These are phyloP conservation scores for Takakia lepidozioides DNA, from an alignment of 225 moss, liverwort and hornwort species.

Conservation along the genomic window DNA sequence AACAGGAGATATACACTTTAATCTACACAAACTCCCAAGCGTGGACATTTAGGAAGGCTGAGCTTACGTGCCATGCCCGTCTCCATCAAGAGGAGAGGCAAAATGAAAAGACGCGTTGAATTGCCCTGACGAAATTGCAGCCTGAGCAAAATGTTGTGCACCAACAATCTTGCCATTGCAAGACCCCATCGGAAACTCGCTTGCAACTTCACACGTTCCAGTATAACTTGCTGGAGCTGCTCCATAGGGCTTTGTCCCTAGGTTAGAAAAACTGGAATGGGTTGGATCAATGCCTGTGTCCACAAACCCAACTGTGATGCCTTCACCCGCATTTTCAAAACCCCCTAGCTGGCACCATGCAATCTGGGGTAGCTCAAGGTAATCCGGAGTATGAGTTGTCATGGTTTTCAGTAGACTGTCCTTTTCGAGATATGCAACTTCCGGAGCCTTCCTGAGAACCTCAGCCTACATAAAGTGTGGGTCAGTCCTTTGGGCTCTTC, in stretches of 20 bases:
- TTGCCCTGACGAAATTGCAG: constrained; percentile 37
- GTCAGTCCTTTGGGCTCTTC: too few species aligned
- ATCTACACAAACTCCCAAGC: too few species aligned
- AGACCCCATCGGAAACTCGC: constrained; percentile 33
- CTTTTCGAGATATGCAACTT: too few species aligned
- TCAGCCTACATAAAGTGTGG: too few species aligned
- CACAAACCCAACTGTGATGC: constrained; percentile 28
- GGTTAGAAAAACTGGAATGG: constrained; percentile 24
- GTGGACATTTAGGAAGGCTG: too few species aligned
- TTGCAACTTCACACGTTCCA: constrained; percentile 34
- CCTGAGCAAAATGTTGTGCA: constrained; percentile 39
- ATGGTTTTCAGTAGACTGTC: too few species aligned
- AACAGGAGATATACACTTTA: too few species aligned
- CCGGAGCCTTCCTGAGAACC: too few species aligned
- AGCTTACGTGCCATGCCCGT: constrained; percentile 49
- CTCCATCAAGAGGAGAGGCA: constrained; percentile 44
- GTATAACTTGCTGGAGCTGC: constrained; percentile 13
- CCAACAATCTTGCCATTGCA: constrained; percentile 46
- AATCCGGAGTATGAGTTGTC: constrained; percentile 43
- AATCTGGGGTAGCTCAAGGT: constrained; percentile 21
- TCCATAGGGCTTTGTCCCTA: constrained; percentile 21
- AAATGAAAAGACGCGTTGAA: constrained; percentile 35
- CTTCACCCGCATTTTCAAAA: constrained; percentile 30
- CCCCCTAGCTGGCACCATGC: constrained; percentile 26
- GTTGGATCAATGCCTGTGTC: constrained; percentile 39